Evolutionary conservation across 78 protist genomes (phyloP), one percentile per base, ranked within the genome.

Genomic region (Guillardia theta): DNA sequence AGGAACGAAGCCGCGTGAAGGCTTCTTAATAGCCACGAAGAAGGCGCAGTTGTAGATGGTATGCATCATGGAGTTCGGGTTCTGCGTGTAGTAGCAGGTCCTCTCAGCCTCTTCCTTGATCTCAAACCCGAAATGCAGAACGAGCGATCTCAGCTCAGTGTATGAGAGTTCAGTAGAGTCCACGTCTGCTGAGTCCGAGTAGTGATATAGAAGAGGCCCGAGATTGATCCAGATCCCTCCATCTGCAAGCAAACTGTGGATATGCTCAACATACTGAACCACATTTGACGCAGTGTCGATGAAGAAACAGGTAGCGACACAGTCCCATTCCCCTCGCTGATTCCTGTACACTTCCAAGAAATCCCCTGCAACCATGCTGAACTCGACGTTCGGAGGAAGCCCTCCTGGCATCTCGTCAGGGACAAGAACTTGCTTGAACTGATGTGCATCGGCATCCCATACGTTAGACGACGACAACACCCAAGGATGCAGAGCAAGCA

Each of bases 211-310:
- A 10, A 93, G 83, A 27, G 95, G 95, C n/a, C 48, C 44, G 18
- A 41, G 88, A n/a, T 36, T 41, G 44, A 41, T 41, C 88, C 88
- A 70, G 4, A 70, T 70, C 21, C 83, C 83, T 30, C 70, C 83
- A 43, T 70, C 83, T 36, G 83, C 41, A 24, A 98, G 77, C 9
- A 97, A 88, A 15, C 88, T 43, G 37, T 78, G 41, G 62, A 98
- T 97, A 48, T 64, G 78, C 30, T 96, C 97, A 1, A 99, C 30
- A 88, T 98, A 99, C 48, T 98, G 95, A 15, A 97, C 22, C 19
- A 98, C 77, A 92, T 98, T 97, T 92, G 93, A 93, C 1, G 99
- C 99, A 21, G 99, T 99, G 96, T 99, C 99, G 47, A 99, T 44
- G 95, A 99, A 99, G 95, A 97, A 99, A 30, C 98, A 97, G 27